phyloP scores from a whole-genome alignment of 225 moss, liverwort and hornwort genomes.

The Neckera pumila region DNA sequence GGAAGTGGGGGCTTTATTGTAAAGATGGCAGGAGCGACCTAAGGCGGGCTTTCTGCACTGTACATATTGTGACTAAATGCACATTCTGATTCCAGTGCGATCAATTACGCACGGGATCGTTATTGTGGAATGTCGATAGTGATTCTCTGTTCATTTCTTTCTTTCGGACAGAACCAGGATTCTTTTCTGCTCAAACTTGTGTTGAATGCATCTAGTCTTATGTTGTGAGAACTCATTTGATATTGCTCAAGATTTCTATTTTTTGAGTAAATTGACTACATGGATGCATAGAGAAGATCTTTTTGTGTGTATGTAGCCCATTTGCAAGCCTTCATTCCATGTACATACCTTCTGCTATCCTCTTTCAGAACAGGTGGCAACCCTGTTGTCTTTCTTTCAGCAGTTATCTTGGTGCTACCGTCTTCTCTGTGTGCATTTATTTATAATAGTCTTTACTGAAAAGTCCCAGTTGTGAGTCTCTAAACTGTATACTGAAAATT shows the following conservation, averaged over 20 bases:
- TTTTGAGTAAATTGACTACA: background rate
- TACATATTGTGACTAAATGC: background rate
- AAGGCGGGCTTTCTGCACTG: background rate
- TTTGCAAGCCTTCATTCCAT: background rate
- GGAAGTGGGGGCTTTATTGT: background rate
- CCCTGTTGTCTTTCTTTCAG: background rate
- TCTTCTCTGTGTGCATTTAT: background rate
- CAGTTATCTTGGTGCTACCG: background rate
- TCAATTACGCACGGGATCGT: background rate
- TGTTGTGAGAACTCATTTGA: background rate
- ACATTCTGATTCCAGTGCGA: background rate
- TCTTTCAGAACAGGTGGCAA: background rate
- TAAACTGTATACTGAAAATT: background rate
- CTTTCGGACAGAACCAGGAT: background rate
- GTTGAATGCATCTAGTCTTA: background rate
- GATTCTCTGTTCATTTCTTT: background rate
- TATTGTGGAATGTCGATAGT: background rate
- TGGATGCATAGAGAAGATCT: background rate
- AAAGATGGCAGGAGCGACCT: background rate
- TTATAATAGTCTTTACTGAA: background rate
- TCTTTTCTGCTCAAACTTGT: background rate
- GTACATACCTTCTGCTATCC: background rate
- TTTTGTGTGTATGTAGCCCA: background rate
- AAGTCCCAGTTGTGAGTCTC: background rate
- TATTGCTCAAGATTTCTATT: background rate